Conservation (phyloP, 345 rosid genomes). For the Noccaea caerulescens region DNA sequence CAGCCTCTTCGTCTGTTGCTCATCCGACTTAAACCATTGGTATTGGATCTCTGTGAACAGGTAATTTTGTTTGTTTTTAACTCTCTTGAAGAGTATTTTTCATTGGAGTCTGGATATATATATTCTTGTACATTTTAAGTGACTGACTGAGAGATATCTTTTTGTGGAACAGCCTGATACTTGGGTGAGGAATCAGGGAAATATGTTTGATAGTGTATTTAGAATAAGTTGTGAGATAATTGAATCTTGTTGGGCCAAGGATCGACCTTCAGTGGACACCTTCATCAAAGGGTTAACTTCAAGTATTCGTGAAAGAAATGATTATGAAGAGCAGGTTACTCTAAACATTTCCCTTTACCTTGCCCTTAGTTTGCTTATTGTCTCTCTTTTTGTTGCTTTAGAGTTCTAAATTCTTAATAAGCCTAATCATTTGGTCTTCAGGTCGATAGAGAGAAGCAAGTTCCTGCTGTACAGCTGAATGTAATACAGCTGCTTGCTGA, state of each 20-base stretch:
- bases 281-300: constrained; percentile 78
- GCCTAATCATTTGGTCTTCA: constrained; percentile 42
- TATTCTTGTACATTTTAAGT: not conserved
- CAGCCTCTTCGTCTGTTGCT: constrained; percentile 70
- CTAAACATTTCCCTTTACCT: constrained; percentile 2
- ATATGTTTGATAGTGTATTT: constrained; percentile 69
- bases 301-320: constrained; percentile 67
- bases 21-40: constrained; percentile 74
- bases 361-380: not conserved
- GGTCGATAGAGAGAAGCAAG: constrained; percentile 76
- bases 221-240: constrained; percentile 68
- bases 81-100: no score
- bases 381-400: not conserved
- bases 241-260: constrained; percentile 77
- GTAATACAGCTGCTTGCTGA: constrained; percentile 77
- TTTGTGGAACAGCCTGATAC: constrained; percentile 53
- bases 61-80: constrained; percentile 49
- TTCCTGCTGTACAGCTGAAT: constrained; percentile 72
- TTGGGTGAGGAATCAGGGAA: constrained; percentile 64
- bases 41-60: constrained; percentile 74
- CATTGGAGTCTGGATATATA: not conserved
- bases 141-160: not conserved
- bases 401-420: constrained; percentile 1
- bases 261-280: constrained; percentile 78
- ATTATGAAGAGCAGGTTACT: constrained; percentile 74